These are phyloP conservation scores for Thielaviopsis ethacetica DNA, from an alignment of 2,329 filamentous ascomycete species.

Conservation along the genomic window DNA sequence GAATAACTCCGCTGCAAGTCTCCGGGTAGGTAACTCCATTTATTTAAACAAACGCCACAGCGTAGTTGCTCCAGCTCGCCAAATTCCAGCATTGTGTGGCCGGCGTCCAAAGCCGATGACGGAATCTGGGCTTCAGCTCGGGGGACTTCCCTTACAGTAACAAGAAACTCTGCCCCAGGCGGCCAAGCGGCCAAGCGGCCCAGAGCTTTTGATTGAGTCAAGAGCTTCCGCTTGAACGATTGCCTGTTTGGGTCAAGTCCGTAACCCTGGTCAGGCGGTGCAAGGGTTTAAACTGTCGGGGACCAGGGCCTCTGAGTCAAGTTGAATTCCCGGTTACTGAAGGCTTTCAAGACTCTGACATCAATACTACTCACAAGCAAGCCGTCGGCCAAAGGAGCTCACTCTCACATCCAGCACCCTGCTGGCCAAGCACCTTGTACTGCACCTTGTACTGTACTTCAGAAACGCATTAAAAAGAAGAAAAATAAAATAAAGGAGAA, in stretches of 20 bases:
- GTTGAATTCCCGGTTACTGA: not conserved
- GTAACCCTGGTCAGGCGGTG: not conserved
- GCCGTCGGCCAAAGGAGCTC: not conserved
- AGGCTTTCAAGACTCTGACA: not conserved
- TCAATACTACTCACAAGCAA: not conserved
- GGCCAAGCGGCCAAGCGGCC: not conserved
- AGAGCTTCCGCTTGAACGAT: not conserved
- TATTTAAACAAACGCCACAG: not conserved
- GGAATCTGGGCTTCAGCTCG: not conserved
- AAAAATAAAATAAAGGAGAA: not conserved
- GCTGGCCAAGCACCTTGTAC: not conserved
- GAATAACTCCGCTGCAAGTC: not conserved
- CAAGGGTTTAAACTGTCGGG: not conserved
- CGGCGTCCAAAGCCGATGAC: conserved; percentile 3
- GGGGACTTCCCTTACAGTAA: too few species aligned
- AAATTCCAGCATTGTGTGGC: not conserved
- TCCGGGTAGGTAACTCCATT: not conserved
- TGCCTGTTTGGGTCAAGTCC: not conserved
- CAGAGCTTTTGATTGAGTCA: not conserved
- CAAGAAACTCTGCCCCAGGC: too few species aligned
- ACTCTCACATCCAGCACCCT: not conserved
- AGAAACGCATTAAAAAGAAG: not conserved
- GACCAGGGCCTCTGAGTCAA: not conserved
- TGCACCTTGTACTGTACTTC: too few species aligned
- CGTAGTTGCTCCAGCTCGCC: not conserved